A percentile compares a stretch with the other conserved stretches of the same genome.
Evolutionary conservation across 306 rosid genomes (phyloP).

Genomic region (Vigna trinervia): DNA sequence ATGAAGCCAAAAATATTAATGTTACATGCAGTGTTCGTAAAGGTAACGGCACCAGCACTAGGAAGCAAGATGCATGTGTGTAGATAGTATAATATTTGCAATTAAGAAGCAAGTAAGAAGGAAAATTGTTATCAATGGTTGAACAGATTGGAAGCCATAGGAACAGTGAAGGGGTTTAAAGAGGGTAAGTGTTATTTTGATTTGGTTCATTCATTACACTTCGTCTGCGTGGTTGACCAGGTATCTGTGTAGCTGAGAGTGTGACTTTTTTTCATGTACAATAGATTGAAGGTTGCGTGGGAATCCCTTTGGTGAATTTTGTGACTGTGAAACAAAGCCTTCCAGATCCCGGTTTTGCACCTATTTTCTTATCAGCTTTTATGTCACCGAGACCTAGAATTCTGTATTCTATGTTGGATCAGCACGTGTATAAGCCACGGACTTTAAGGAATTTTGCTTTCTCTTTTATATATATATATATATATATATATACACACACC

Average conservation of each 20-base stretch:
- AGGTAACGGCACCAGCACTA: constrained; percentile 67
- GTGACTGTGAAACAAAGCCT: constrained; percentile 47
- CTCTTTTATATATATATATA: neutral
- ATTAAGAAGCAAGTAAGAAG: neutral
- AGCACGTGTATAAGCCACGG: constrained; percentile 73
- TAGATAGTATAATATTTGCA: neutral
- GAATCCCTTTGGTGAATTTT: constrained; percentile 66
- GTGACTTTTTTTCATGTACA: constrained; percentile 43
- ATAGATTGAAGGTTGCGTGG: constrained; percentile 59
- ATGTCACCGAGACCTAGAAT: constrained; percentile 69
- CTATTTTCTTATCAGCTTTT: constrained; percentile 37
- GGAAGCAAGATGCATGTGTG: constrained; percentile 46
- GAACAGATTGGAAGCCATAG: constrained; percentile 3
- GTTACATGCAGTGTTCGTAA: constrained; percentile 67
- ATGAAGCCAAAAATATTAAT: constrained; percentile 46
- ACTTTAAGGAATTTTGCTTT: constrained; percentile 57
- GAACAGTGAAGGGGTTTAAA: neutral
- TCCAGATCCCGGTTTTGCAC: constrained; percentile 50
- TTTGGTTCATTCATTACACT: constrained; percentile 34
- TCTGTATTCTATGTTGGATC: constrained; percentile 61
- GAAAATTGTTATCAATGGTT: constrained; percentile 23
- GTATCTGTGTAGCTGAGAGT: constrained; percentile 30
- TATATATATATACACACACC: neutral
- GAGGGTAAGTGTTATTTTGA: constrained; percentile 12
- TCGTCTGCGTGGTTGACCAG: constrained; percentile 83